phyloP scores from a whole-genome alignment of 75 land plant species.

The Cryptomeria japonica region DNA sequence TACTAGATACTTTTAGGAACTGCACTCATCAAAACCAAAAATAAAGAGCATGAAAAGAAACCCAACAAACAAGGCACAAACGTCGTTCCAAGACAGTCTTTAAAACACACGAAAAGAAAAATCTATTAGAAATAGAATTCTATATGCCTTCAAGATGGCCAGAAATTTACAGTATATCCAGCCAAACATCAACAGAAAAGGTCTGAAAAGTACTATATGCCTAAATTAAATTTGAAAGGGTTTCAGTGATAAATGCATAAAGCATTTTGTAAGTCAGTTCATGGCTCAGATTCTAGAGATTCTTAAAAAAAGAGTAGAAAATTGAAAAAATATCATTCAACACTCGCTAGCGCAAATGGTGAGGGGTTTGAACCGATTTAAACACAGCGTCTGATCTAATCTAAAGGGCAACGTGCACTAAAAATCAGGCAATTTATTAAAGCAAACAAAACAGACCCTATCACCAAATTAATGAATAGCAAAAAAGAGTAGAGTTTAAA shows the following conservation, averaged over 20 bases:
- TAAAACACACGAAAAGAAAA: not conserved
- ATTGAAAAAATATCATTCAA: no score
- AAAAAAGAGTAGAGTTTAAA: no score
- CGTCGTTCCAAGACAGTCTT: not conserved
- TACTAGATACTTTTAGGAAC: not conserved
- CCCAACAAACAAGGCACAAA: not conserved
- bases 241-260: not conserved
- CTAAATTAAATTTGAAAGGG: not conserved
- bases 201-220: no score
- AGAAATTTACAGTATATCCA: not conserved
- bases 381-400: no score
- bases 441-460: not conserved
- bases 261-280: not conserved
- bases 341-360: no score
- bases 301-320: no score
- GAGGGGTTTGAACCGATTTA: no score
- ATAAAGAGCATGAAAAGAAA: not conserved
- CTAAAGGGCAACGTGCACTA: not conserved
- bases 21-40: not conserved
- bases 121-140: not conserved
- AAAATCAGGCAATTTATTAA: not conserved
- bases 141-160: not conserved
- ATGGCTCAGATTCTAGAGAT: no score
- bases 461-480: not conserved
- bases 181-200: not conserved